Conservation (phyloP, 2,329 filamentous ascomycete genomes). For the Hawksworthiomyces lignivorus region DNA sequence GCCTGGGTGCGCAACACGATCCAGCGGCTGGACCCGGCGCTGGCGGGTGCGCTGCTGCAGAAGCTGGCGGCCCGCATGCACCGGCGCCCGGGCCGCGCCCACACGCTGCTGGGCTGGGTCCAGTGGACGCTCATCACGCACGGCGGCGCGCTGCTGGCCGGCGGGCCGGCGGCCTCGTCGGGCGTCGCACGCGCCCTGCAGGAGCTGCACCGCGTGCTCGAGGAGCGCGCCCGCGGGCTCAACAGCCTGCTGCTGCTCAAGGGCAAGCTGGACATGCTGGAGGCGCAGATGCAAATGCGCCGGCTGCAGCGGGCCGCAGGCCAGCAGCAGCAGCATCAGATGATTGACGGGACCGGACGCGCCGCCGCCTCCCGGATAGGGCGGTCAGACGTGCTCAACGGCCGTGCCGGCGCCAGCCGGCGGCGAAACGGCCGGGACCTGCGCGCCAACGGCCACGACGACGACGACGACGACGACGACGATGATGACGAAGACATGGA, state of each 20-base stretch:
- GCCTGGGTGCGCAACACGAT: conserved; percentile 80
- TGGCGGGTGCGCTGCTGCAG: conserved; percentile 71
- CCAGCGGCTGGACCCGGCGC: conserved; percentile 76
- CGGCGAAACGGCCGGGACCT: neutral
- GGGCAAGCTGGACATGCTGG: conserved; percentile 90
- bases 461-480: conserved; percentile 45
- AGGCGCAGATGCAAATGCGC: conserved; percentile 78
- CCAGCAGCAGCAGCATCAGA: conserved; percentile 35
- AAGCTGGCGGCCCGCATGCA: conserved; percentile 84
- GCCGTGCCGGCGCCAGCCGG: neutral
- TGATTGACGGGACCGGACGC: too few species aligned
- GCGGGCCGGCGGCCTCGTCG: conserved; percentile 80
- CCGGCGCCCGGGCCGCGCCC: conserved; percentile 78
- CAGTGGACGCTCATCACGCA: conserved; percentile 92
- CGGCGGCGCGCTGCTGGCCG: conserved; percentile 79
- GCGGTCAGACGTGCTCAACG: neutral
- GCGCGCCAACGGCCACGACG: neutral
- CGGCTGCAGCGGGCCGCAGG: conserved; percentile 47
- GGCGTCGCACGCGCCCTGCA: conserved; percentile 71
- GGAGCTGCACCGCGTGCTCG: conserved; percentile 76
- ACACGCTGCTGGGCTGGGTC: conserved; percentile 88
- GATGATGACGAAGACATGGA: conserved; percentile 38
- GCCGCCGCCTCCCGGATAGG: too few species aligned
- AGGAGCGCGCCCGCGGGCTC: conserved; percentile 75
- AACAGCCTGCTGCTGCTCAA: conserved; percentile 80